Base-by-base conservation (phyloP, 2,329 filamentous ascomycete species). In the Zymoseptoria pseudotritici region DNA sequence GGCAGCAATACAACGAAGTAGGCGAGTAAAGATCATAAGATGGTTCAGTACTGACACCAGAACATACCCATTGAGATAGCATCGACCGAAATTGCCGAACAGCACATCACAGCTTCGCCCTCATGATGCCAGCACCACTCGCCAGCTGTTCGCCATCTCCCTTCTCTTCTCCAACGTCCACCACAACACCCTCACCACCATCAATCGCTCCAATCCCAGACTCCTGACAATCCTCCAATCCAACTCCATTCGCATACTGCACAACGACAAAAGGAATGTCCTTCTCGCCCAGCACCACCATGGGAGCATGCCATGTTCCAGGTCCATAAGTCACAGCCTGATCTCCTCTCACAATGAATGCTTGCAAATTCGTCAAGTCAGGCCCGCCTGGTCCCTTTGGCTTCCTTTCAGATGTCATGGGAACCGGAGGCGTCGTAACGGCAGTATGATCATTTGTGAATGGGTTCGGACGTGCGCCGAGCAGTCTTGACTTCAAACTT, bases 281-380 rank as follows among this genome's bases (percentile, higher is more conserved):
- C 57, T 79, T 76, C 52, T 76, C 73, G 0, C 92, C 92, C 54
- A 97, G 75, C 17, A 90, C 91, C 13, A 91, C 89, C 93, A 99
- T 97, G 0, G 94, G 94, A 62, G 93, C 91, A 78, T 99, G 94
- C 93, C 87, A 99, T 57, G 91, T 97, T 4, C 91, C 94, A 1
- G 89, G 86, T 1, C 84, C 91, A 73, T 97, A 99, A 2, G 91
- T 97, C 13, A 99, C 90, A 10, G 91, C 92, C 77, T 96, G 91
- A 22, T 82, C 81, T 2, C 85, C 86, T 55, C 81, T 83, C 1
- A 90, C 92, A 58, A 95, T 76, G 72, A 97, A 99, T 0, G 91
- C 93, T 66, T 80, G 82, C 49, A 96, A 68, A 8, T 83, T 80
- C 21, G 74, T 72, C 50, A 96, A 71, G 73, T 97, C 91, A 0